Evolutionary conservation across 2,329 filamentous ascomycete species (phyloP).

Genomic region (Aspergillus sp.): DNA sequence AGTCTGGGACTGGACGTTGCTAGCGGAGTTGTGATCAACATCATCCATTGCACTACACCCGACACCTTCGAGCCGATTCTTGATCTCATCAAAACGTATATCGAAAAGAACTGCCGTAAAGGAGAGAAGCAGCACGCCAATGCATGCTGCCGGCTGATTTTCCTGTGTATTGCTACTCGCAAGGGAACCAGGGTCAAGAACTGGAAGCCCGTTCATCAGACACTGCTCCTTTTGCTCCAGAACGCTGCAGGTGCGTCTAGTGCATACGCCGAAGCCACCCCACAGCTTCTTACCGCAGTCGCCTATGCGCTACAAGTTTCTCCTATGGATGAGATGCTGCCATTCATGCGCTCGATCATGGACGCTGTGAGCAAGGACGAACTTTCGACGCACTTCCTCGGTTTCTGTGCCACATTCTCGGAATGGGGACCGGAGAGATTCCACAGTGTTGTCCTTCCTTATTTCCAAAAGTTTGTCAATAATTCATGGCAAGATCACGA

Average conservation of each 20-base stretch:
- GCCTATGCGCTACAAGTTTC: slow-evolving; percentile 73
- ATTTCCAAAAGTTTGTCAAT: slow-evolving; percentile 82
- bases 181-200: slow-evolving; percentile 72
- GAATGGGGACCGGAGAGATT: slow-evolving; percentile 74
- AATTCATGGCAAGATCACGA: slow-evolving; percentile 71
- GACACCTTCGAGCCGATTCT: slow-evolving; percentile 72
- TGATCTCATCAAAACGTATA: slow-evolving; percentile 60
- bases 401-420: slow-evolving; percentile 80
- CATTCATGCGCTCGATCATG: slow-evolving; percentile 66
- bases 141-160: slow-evolving; percentile 41
- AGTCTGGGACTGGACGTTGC: slow-evolving; percentile 60
- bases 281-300: slow-evolving; percentile 47
- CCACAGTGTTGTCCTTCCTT: slow-evolving; percentile 71
- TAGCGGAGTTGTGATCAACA: slow-evolving; percentile 74
- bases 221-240: slow-evolving; percentile 56
- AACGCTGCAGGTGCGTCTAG: slow-evolving; percentile 27
- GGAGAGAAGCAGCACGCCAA: slow-evolving; percentile 44
- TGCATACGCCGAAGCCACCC: slow-evolving; percentile 29
- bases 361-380: slow-evolving; percentile 65
- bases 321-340: slow-evolving; percentile 75
- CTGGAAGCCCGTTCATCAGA: slow-evolving; percentile 68
- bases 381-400: slow-evolving; percentile 73
- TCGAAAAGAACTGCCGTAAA: slow-evolving; percentile 36
- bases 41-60: slow-evolving; percentile 76
- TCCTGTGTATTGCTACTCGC: slow-evolving; percentile 75